These are phyloP conservation scores for Pythium aristosporum DNA, from an alignment of 352 stramenopile species.

Conservation along the genomic window DNA sequence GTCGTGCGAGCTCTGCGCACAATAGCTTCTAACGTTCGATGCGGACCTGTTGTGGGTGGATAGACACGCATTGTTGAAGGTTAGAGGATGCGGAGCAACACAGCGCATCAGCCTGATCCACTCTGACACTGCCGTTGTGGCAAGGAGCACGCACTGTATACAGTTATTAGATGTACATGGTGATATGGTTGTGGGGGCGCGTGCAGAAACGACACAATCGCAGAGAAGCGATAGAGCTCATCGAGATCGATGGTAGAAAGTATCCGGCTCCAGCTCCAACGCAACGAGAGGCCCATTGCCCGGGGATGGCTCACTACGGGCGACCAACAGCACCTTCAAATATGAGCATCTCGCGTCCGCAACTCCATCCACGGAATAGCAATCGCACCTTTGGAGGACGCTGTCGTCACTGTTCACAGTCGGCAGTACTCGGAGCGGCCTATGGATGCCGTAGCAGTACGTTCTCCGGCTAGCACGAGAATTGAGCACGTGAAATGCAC, in stretches of 20 bases:
- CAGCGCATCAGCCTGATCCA: too few species aligned
- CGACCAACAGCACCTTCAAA: neutral
- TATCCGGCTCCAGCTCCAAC: slow-evolving; percentile 13
- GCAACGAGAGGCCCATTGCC: neutral
- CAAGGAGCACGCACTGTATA: too few species aligned
- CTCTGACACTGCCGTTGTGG: too few species aligned
- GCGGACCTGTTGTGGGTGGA: too few species aligned
- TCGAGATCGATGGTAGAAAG: slow-evolving; percentile 18
- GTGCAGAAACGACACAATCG: too few species aligned
- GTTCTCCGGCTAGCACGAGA: slow-evolving; percentile 36
- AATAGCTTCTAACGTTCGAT: too few species aligned
- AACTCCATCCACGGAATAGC: neutral
- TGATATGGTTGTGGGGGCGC: too few species aligned
- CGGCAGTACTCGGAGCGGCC: slow-evolving; percentile 52
- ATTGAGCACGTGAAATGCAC: neutral
- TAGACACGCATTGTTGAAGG: too few species aligned
- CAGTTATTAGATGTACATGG: too few species aligned
- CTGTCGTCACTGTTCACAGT: slow-evolving; percentile 63
- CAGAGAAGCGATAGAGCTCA: neutral
- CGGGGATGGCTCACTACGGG: neutral
- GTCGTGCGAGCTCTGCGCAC: too few species aligned
- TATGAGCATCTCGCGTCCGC: neutral
- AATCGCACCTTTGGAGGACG: neutral
- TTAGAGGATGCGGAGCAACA: too few species aligned
- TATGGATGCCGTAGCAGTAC: slow-evolving; percentile 71